Evolutionary conservation across 371 early-diverging fungal genomes (phyloP), one percentile per base, ranked within the genome.

Genomic region (Zopfochytrium polystomum): DNA sequence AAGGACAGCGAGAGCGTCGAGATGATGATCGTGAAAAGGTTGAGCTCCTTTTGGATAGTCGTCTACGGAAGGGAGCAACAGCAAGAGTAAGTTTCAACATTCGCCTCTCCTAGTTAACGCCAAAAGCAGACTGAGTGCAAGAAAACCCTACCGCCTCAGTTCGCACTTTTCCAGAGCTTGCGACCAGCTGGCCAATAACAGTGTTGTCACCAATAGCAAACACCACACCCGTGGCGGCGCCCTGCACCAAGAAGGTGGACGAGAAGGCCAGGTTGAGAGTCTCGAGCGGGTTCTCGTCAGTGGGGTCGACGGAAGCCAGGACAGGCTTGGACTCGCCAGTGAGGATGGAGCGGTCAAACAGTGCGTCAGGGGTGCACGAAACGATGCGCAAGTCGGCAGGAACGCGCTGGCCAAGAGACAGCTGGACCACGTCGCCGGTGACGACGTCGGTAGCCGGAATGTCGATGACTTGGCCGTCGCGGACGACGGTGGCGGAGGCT

Each of bases 241-340:
- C 89, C 62, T 82, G 81, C 13, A 83, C 73, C 20, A 83, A 75
- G 42, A 82, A 76, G 1, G 87, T 85, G 18, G 85, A 81, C 77
- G 81, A 79, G 73, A 88, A 78, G 20, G 86, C 88, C 33, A 88
- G 63, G 62, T 88, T 87, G 54, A 75, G 75, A 25, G 80, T 82
- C 61, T 88, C 87, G 55, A 82, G 69, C 1, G 80, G 75, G 58
- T 80, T 81, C 2, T 87, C 84, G 55, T 86, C 82, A 0, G 85
- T 85, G n/a, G 66, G 48, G 5, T 75, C 74, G 3, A 79, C 75
- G 18, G 25, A 72, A 68, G 43, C 80, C 84, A 72, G 68, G 31
- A 88, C 75, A 26, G 83, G 77, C 22, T 84, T 81, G n/a, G 76
- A 65, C 65, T 89, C 87, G 47, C 89, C 90, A 15, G 88, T 88